Evolutionary conservation across 2,329 filamentous ascomycete species (phyloP).

Genomic region (Calonectria fujianensis): DNA sequence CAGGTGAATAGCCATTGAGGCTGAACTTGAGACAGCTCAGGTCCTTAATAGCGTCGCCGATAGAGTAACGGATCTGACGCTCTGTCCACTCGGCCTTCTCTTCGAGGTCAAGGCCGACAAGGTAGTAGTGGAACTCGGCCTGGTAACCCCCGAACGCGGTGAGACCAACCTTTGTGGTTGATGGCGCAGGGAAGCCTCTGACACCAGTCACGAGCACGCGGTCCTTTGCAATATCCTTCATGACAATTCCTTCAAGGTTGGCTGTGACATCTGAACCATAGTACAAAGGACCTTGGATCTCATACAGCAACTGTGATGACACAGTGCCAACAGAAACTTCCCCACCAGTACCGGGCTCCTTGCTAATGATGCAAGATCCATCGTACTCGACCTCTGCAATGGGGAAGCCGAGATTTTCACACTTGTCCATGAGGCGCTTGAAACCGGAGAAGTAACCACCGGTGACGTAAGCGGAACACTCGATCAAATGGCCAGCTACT

Average conservation of each 20-base stretch:
- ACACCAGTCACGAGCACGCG: conserved; percentile 52
- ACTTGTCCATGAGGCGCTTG: conserved; percentile 50
- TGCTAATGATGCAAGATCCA: conserved; percentile 58
- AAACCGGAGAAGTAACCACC: conserved; percentile 72
- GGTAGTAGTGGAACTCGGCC: conserved; percentile 65
- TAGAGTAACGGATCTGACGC: conserved; percentile 44
- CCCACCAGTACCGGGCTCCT: conserved; percentile 58
- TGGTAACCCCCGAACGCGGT: conserved; percentile 65
- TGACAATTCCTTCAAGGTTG: conserved; percentile 60
- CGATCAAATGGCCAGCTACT: conserved; percentile 70
- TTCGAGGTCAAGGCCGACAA: conserved; percentile 63
- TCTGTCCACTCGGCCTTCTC: conserved; percentile 58
- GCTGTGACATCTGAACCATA: conserved; percentile 64
- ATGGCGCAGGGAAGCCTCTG: conserved; percentile 47
- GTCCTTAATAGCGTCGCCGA: conserved; percentile 46
- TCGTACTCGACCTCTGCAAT: conserved; percentile 58
- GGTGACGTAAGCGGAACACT: conserved; percentile 71
- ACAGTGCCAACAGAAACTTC: conserved; percentile 57
- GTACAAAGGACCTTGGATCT: conserved; percentile 63
- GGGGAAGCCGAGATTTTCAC: conserved; percentile 54
- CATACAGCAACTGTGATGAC: conserved; percentile 62
- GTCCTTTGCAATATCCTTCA: conserved; percentile 66
- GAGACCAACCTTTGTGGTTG: conserved; percentile 58
- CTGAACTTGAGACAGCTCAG: conserved; percentile 59
- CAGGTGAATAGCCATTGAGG: conserved; percentile 62